A percentile compares a stretch with the other conserved stretches of the same genome.
phyloP scores from a whole-genome alignment of 2,329 filamentous ascomycete genomes.

The Fusarium continuum region DNA sequence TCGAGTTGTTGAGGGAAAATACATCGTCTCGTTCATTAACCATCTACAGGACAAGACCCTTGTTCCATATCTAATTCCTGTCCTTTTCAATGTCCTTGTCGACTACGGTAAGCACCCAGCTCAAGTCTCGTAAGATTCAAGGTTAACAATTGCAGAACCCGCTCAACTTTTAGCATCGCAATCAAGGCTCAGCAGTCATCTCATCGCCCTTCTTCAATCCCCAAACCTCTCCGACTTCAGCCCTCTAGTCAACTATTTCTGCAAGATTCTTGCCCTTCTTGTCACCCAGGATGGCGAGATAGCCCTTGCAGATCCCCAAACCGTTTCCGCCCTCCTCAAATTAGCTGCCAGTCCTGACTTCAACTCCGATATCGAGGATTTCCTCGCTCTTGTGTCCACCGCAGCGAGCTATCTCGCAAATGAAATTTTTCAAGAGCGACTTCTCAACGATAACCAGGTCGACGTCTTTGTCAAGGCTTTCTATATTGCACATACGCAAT shows the following conservation, averaged over 20 bases:
- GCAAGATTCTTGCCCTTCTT: slow-evolving; percentile 65
- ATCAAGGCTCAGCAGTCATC: slow-evolving; percentile 58
- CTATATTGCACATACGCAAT: slow-evolving; percentile 56
- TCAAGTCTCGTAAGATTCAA: accelerated
- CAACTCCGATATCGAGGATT: slow-evolving; percentile 62
- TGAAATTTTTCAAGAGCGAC: slow-evolving; percentile 58
- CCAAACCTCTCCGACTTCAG: slow-evolving; percentile 54
- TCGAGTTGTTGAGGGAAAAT: slow-evolving; percentile 60
- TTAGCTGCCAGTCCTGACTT: slow-evolving; percentile 55
- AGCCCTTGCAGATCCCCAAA: slow-evolving; percentile 54
- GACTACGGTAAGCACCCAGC: slow-evolving; percentile 62
- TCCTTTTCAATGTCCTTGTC: slow-evolving; percentile 69
- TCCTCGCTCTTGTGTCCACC: slow-evolving; percentile 60
- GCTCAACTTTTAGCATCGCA: slow-evolving; percentile 66
- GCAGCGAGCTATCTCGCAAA: slow-evolving; percentile 66
- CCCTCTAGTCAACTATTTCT: slow-evolving; percentile 61
- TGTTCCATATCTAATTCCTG: slow-evolving; percentile 64
- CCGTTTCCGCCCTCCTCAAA: slow-evolving; percentile 59
- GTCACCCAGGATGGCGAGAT: slow-evolving; percentile 62
- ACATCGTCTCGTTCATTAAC: slow-evolving; percentile 58
- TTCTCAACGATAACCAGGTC: slow-evolving; percentile 54
- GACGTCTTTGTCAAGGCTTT: slow-evolving; percentile 59
- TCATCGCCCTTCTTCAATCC: slow-evolving; percentile 60
- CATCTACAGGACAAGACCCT: slow-evolving; percentile 59
- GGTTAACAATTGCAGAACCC: slow-evolving; percentile 55